Conservation (phyloP, 2,329 filamentous ascomycete species). For the Blumeriella jaapii region DNA sequence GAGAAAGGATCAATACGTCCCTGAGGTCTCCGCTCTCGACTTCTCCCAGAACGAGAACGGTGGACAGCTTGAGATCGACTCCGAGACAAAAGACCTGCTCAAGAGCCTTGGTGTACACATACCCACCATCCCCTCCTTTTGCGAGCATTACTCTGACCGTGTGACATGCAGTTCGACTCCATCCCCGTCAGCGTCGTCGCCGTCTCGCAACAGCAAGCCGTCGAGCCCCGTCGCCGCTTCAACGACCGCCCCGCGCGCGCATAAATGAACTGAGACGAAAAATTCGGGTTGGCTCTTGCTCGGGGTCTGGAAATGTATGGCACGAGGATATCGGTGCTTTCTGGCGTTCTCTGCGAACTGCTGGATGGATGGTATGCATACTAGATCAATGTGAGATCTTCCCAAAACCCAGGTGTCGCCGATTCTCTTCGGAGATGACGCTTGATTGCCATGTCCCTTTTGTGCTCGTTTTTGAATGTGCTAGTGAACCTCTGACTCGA, state of each 20-base stretch:
- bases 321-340: conserved; percentile 22
- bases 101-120: conserved; percentile 94
- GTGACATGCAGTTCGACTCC: conserved; percentile 69
- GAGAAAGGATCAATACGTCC: conserved; percentile 99
- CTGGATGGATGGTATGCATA: conserved; percentile 27
- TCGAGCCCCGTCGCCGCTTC: conserved; percentile 74
- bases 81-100: conserved; percentile 97
- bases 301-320: conserved; percentile 16
- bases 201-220: conserved; percentile 77
- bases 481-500: conserved; percentile 9
- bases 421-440: conserved; percentile 68
- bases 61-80: conserved; percentile 76
- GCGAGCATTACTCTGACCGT: background rate
- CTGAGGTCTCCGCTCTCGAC: conserved; percentile 96
- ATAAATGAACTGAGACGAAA: conserved; percentile 28
- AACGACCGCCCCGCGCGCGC: conserved; percentile 42
- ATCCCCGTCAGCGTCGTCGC: conserved; percentile 93
- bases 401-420: conserved; percentile 74
- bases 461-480: conserved; percentile 6
- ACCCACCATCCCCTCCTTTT: background rate
- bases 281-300: conserved; percentile 1
- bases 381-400: conserved; percentile 49
- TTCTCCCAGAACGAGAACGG: conserved; percentile 93
- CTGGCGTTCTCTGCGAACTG: conserved; percentile 15
- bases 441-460: conserved; percentile 74